These are phyloP conservation scores for Pseudogymnoascus sp. DNA, from an alignment of 2,329 filamentous ascomycete genomes.

Conservation along the genomic window DNA sequence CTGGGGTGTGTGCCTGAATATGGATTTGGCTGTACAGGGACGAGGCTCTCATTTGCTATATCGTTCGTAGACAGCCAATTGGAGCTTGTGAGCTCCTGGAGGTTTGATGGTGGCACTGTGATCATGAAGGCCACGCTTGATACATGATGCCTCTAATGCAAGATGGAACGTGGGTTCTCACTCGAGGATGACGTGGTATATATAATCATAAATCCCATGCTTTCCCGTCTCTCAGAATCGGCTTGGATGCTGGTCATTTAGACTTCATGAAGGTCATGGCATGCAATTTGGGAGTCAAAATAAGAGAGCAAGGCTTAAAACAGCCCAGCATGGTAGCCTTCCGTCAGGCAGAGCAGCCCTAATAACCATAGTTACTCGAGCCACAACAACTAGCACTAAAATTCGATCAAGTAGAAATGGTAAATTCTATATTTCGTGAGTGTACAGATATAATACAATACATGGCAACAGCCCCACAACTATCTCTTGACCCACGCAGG, in stretches of 20 bases:
- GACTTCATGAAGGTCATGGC: neutral
- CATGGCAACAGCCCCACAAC: conserved; percentile 22
- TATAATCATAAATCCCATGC: neutral
- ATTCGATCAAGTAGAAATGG: neutral
- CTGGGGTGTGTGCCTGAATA: neutral
- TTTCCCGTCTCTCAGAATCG: neutral
- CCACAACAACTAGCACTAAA: neutral
- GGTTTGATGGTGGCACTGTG: neutral
- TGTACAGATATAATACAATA: conserved; percentile 21
- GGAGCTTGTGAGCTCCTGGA: neutral
- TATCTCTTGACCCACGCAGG: conserved; percentile 87
- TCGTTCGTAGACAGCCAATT: neutral
- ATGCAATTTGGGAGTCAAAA: neutral
- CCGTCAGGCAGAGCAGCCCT: neutral
- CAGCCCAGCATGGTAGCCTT: neutral
- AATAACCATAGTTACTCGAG: neutral
- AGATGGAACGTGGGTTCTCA: too few relatives aligned
- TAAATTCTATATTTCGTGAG: conserved; percentile 8
- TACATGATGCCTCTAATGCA: too few relatives aligned
- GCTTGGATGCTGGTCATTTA: neutral
- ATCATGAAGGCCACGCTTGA: neutral
- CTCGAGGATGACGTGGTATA: neutral
- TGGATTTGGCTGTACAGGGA: neutral
- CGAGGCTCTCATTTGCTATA: neutral
- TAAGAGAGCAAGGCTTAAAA: neutral